Percentiles rank a stretch among this genome's conserved stretches.
Conservation (phyloP, 768 basidiomycete genomes). For the Ramaria sp. region DNA sequence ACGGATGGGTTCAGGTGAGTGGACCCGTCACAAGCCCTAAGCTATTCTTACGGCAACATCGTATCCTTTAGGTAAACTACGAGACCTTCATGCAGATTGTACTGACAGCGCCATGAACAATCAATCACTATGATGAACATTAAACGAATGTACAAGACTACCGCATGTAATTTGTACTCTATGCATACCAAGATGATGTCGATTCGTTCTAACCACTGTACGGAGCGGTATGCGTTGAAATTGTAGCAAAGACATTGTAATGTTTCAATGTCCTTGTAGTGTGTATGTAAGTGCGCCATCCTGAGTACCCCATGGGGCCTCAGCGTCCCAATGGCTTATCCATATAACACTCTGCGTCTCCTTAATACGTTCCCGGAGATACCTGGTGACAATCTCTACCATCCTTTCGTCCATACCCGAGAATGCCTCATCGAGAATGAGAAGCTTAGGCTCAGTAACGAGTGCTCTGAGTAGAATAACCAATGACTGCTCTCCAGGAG, state of each 20-base stretch:
- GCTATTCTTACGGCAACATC: too few relatives aligned
- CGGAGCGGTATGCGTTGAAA: background rate
- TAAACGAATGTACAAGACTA: background rate
- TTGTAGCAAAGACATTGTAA: background rate
- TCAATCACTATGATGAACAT: background rate
- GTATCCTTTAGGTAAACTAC: slow-evolving; percentile 42
- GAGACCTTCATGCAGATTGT: slow-evolving; percentile 65
- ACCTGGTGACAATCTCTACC: slow-evolving; percentile 50
- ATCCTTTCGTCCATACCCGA: slow-evolving; percentile 82
- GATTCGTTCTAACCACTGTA: background rate
- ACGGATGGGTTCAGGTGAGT: slow-evolving; percentile 46
- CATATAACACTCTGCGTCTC: slow-evolving; percentile 64
- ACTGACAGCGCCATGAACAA: slow-evolving; percentile 43
- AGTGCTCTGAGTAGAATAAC: slow-evolving; percentile 81
- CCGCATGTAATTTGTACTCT: background rate
- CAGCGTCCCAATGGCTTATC: slow-evolving; percentile 86
- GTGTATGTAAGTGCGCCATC: background rate
- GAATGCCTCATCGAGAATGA: slow-evolving; percentile 89
- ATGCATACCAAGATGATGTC: background rate
- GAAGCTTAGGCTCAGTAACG: slow-evolving; percentile 58
- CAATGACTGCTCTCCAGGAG: slow-evolving; percentile 67
- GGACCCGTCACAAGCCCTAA: background rate
- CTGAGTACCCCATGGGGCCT: slow-evolving; percentile 67
- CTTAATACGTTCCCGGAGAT: slow-evolving; percentile 39
- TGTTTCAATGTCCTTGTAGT: background rate